Evolutionary conservation across 2,329 filamentous ascomycete genomes (phyloP), one percentile per base, ranked within the genome.

Genomic region (Escovopsis sp.): DNA sequence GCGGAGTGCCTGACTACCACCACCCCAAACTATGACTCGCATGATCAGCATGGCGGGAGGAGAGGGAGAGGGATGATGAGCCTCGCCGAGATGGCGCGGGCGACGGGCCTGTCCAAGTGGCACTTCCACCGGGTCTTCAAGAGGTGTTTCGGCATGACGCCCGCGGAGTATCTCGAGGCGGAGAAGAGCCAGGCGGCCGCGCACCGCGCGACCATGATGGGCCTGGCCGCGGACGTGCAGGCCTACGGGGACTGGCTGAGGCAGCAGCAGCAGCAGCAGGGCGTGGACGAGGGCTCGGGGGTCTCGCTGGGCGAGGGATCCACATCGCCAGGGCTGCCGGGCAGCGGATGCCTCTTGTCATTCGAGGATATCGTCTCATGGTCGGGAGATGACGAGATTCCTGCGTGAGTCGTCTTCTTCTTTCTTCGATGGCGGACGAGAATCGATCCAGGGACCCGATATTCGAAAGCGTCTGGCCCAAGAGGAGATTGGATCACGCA

Each of bases 61-160:
- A n/a, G n/a, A n/a, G n/a, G n/a, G n/a, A n/a, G n/a, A n/a, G n/a
- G n/a, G n/a, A n/a, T n/a, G n/a, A n/a, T n/a, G 44, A 64, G 57
- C 36, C 48, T 74, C 39, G 61, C 66, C 29, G 58, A 64, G 16
- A 58, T 78, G 52, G 73, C 73, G 7, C 60, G 53, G 35, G 61
- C 63, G 50, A 68, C 68, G 5, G 68, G 68, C 0, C 54, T 76
- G 32, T 74, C 71, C 9, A 70, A 71, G 40, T 68, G 72, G 56
- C 72, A 78, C 51, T 72, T 78, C 39, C 71, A 75, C 49, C 66
- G 72, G 20, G 64, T 72, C 5, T 78, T 78, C 51, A 77, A 74
- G 55, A 67, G 66, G 50, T 65, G 64, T 35, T 66, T 65, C 13
- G 71, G 72, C 7, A 43, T 68, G 35, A 76, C 73, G 35, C 63